A percentile compares a stretch with the other conserved stretches of the same genome.
Conservation (phyloP, 164 flowering plant genomes). For the Santalum album region DNA sequence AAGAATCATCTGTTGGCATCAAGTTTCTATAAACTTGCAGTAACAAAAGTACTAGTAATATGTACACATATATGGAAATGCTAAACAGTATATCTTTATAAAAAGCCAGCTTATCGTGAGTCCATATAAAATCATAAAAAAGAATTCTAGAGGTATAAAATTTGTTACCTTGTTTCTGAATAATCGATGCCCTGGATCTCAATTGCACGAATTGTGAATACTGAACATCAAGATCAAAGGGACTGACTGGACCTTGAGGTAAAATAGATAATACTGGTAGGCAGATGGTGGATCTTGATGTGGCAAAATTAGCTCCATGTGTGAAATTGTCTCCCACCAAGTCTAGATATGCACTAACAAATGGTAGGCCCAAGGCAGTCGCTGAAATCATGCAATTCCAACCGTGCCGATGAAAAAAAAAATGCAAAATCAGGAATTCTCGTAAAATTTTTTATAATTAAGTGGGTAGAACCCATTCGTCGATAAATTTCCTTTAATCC, state of each 20-base stretch:
- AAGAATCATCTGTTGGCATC: not conserved
- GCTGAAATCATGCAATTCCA: not conserved
- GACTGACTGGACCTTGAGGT: not conserved
- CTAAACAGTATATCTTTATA: not conserved
- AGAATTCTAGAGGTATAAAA: not conserved
- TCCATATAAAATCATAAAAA: too few species aligned
- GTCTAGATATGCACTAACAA: conserved; percentile 11
- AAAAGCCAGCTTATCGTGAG: too few species aligned
- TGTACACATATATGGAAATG: not conserved
- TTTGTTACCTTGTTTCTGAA: not conserved
- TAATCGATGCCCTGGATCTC: not conserved
- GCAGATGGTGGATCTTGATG: conserved; percentile 15
- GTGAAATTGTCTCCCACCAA: conserved; percentile 17
- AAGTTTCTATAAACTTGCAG: not conserved
- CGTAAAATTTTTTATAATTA: too few species aligned
- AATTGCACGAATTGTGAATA: not conserved
- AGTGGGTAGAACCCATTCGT: too few species aligned
- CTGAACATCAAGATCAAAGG: not conserved
- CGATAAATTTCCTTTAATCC: too few species aligned
- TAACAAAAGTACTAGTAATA: not conserved
- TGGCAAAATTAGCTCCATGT: conserved; percentile 25
- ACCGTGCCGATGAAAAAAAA: too few species aligned
- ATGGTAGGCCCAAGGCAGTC: not conserved
- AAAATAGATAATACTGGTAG: too few species aligned
- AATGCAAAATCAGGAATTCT: too few species aligned